Evolutionary conservation across 2,329 filamentous ascomycete genomes (phyloP), one percentile per base, ranked within the genome.

Genomic region (Daldinia eschscholtzii): DNA sequence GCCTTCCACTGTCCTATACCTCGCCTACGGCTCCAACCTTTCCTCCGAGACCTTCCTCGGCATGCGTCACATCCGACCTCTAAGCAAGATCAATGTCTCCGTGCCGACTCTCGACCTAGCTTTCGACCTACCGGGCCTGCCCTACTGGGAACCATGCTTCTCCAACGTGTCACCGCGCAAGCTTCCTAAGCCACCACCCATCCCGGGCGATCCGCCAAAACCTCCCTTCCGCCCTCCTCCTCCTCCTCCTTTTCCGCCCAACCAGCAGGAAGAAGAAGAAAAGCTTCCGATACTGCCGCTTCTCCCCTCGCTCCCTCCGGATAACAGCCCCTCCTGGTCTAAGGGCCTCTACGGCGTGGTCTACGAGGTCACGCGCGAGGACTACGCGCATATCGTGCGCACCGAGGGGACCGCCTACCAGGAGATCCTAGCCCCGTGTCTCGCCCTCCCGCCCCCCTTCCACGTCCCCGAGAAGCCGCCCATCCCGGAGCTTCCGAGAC

Each of bases 11-110:
- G 85, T 94, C 28, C 86, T 94, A 58, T 95, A 95, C 79, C 88
- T 95, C 23, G 95, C 94, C 10, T 98, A 98, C 78, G 96, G 95
- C 73, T 97, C 94, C 59, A 98, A 98, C 79, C 87, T 98, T 69
- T 89, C 87, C 68, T 88, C 90, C 13, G 83, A 93, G 78, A 97
- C 92, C 0, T 98, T 98, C 79, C 86, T 91, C 55, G 92, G 92
- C 65, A 83, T 81, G 67, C 91, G 95, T 59, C 91, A 91, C 67
- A 95, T 98, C 80, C 88, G 87, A 28, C 96, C 96, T 0, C 76
- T 98, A 13, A 93, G 93, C 42, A 88, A 92, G 70, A 82, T 94
- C 76, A 94, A 94, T 76, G 95, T 97, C 6, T 87, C 91, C 4
- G 93, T 93, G 1, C 96, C 96, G 0, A 86, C 88, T 4, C 84